Base-by-base conservation (phyloP, 2,329 filamentous ascomycete genomes). In the Ophiostoma tasmaniense region DNA sequence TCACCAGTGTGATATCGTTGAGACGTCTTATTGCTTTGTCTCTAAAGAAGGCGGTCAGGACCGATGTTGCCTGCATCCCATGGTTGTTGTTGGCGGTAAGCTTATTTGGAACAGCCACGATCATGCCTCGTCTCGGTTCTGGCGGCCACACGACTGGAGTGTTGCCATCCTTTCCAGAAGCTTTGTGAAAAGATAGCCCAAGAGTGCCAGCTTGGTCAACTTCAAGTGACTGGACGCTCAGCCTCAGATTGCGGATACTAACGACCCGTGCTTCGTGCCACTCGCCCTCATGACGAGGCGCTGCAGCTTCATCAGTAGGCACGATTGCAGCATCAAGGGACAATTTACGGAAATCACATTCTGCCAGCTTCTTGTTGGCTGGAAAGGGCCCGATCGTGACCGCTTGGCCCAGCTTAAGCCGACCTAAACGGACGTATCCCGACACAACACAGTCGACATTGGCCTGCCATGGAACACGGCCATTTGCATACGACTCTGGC, bases 161-260 rank as follows among this genome's bases (percentile, higher is more conserved):
- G 5, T 25, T 14, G 14, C 13, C 37, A 20, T 11, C 22, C 1
- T 10, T 22, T 25, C 13, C 37, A 10, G n/a, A 4, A 13, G 17
- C n/a, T 0, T 30, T 17, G 13, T 10, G n/a, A 7, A 90, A 83
- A 2, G 90, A 84, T 66, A 98, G 81, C 0, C 93, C 94, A 68
- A 99, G 85, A 0, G 93, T 97, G 0, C 94, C 95, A 6, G 94
- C 93, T 78, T 99, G 94, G 11, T 92, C 92, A 20, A 89, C 84
- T 66, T 89, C 84, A 8, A 98, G 83, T 0, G 84, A 87, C 64
- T 87, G 87, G 0, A 97, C 93, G 0, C 94, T 92, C 2, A 97
- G 82, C 5, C 94, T 87, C 10, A 99, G 82, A 73, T 97, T 96
- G 28, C 94, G 89, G 61, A 97, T 89, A 74, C 93, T 98, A 62